Base-by-base conservation (phyloP, 257 asterid species). In the Hygrophila difformis region DNA sequence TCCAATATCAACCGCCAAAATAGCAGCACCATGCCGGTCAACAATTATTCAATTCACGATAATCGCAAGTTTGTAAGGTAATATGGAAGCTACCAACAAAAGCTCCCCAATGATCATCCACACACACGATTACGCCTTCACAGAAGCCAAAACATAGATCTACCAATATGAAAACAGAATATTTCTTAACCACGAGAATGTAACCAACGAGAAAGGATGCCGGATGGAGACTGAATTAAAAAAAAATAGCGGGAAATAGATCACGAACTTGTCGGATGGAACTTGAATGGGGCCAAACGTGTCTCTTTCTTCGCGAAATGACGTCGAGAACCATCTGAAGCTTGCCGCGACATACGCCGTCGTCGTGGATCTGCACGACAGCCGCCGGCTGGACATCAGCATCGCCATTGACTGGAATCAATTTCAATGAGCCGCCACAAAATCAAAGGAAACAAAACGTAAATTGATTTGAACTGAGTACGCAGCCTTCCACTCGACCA, bases 211-310 rank as follows among this genome's bases (percentile, higher is more conserved):
- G 23, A 21, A 39, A 18, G 8, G 29, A 19, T 29, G 28, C 12
- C n/a, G 21, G 35, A 52, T 17, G 44, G 28, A 6, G 31, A 24
- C 31, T 12, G 6, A 15, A 21, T 13, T 24, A 15, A 33, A 12
- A 3, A n/a, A 8, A 22, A 16, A 8, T 26, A 22, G 12, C 23
- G 17, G 18, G 6, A 47, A 20, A 36, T 17, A 51, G 31, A 23
- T 42, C 12, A 57, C 63, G 36, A 6, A 65, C 96, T 75, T 82
- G 70, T 85, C 82, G 44, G 78, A 61, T 1, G 96, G 94, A 38
- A 85, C 98, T 52, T 61, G 85, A 68, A 89, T 89, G 38, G 93
- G 94, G 37, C 98, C 96, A 60, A 89, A 89, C 6, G 96, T 85
- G 51, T 89, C 98, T 49, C 73, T 63, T 59, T 89, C 98, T 60